Conservation (phyloP, 2,329 filamentous ascomycete genomes). For the Fusarium robinianum region DNA sequence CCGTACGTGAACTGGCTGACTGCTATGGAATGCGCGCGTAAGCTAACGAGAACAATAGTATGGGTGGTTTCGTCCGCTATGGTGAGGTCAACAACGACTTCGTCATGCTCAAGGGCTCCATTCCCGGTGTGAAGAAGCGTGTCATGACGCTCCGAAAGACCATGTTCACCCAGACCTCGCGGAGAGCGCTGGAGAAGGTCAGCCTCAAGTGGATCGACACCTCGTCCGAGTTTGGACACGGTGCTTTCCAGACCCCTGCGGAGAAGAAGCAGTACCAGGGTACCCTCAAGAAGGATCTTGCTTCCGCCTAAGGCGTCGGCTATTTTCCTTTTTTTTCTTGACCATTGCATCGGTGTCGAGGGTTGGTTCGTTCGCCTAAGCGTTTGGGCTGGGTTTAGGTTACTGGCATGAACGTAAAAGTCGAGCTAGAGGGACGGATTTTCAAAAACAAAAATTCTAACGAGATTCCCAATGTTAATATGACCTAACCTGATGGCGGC, state of each 20-base stretch:
- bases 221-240: constrained; percentile 99
- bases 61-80: constrained; percentile 99
- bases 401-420: constrained; percentile 45
- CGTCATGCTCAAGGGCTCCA: constrained; percentile 94
- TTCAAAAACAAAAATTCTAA: constrained; percentile 40
- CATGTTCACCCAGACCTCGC: constrained; percentile 95
- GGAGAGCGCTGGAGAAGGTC: constrained; percentile 97
- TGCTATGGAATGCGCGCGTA: neutral
- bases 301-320: constrained; percentile 48
- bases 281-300: constrained; percentile 98
- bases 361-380: constrained; percentile 48
- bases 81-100: constrained; percentile 99
- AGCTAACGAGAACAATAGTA: constrained; percentile 61
- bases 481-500: constrained; percentile 27
- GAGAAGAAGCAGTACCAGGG: constrained; percentile 99
- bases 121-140: constrained; percentile 99
- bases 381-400: constrained; percentile 45
- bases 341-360: constrained; percentile 61
- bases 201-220: constrained; percentile 99
- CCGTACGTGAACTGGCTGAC: constrained; percentile 72
- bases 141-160: constrained; percentile 99
- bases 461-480: constrained; percentile 43
- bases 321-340: constrained; percentile 51
- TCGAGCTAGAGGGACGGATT: constrained; percentile 43
- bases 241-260: constrained; percentile 96